These are phyloP conservation scores for Irpex rosettiformis DNA, from an alignment of 1,284 basidiomycete species.

Conservation along the genomic window DNA sequence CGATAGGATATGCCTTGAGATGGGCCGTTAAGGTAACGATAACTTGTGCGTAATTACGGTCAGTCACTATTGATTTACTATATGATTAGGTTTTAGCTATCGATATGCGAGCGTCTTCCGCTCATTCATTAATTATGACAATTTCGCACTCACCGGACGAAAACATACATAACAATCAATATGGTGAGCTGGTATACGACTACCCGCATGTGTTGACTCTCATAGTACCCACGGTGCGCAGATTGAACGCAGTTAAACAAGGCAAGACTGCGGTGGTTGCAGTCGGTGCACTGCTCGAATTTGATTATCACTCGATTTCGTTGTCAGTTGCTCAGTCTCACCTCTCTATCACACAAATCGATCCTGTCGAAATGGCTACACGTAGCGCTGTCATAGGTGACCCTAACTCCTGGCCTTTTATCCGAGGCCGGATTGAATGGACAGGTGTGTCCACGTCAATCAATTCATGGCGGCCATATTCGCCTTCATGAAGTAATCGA, in stretches of 20 bases:
- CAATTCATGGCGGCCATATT: background rate
- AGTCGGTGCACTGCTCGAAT: background rate
- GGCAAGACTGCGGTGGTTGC: background rate
- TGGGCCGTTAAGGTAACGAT: no score
- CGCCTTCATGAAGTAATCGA: background rate
- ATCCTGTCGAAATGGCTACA: background rate
- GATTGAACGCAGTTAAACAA: constrained; percentile 1
- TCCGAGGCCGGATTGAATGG: background rate
- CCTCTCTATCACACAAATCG: background rate
- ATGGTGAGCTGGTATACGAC: background rate
- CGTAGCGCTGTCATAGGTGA: background rate
- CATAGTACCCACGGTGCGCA: background rate
- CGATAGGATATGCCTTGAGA: no score
- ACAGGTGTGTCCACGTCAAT: background rate
- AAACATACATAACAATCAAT: background rate
- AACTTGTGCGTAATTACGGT: no score
- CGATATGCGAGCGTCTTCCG: no score
- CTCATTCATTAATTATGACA: background rate
- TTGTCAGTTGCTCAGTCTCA: background rate
- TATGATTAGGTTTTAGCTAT: no score
- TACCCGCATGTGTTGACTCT: background rate
- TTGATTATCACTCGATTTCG: background rate
- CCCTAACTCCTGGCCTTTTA: background rate
- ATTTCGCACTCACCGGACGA: background rate
- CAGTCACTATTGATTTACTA: no score